phyloP scores from a whole-genome alignment of 768 basidiomycete species.

The Porpolomopsis calyptriformis region DNA sequence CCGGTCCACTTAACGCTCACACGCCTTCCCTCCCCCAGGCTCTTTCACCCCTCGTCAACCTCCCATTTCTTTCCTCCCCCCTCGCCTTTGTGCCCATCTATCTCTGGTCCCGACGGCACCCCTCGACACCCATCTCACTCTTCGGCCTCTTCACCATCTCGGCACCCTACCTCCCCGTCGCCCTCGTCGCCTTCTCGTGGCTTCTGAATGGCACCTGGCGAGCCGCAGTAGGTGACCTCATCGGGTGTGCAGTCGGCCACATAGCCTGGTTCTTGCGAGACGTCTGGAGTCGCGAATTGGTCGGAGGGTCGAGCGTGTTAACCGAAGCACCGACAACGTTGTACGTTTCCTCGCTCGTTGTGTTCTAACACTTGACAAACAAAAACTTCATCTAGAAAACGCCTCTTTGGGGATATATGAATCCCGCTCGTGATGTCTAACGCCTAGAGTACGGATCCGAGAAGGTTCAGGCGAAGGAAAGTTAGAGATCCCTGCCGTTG shows the following conservation, averaged over 20 bases:
- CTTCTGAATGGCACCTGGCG: slow-evolving; percentile 73
- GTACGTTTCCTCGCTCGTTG: slow-evolving; percentile 33
- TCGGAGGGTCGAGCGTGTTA: slow-evolving; percentile 60
- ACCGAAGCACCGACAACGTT: slow-evolving; percentile 61
- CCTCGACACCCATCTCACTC: slow-evolving; percentile 88
- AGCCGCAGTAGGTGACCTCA: slow-evolving; percentile 70
- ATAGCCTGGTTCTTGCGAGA: slow-evolving; percentile 77
- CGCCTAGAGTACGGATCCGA: no score
- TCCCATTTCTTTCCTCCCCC: slow-evolving; percentile 88
- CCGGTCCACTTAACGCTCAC: background rate
- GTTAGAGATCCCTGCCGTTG: no score
- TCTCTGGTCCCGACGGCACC: slow-evolving; percentile 92
- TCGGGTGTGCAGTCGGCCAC: slow-evolving; percentile 83
- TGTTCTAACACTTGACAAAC: slow-evolving; percentile 1
- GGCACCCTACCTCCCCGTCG: slow-evolving; percentile 89
- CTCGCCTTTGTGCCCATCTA: slow-evolving; percentile 95
- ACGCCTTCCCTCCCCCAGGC: slow-evolving; percentile 31
- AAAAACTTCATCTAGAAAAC: slow-evolving; percentile 34
- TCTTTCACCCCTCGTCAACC: slow-evolving; percentile 79
- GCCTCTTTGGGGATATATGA: slow-evolving; percentile 66
- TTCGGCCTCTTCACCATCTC: slow-evolving; percentile 93
- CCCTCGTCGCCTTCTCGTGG: slow-evolving; percentile 83
- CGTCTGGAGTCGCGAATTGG: slow-evolving; percentile 83
- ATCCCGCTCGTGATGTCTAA: no score
- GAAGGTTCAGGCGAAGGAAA: no score